Conservation (phyloP, 768 basidiomycete genomes). For the Pleurotus tuber-regium region DNA sequence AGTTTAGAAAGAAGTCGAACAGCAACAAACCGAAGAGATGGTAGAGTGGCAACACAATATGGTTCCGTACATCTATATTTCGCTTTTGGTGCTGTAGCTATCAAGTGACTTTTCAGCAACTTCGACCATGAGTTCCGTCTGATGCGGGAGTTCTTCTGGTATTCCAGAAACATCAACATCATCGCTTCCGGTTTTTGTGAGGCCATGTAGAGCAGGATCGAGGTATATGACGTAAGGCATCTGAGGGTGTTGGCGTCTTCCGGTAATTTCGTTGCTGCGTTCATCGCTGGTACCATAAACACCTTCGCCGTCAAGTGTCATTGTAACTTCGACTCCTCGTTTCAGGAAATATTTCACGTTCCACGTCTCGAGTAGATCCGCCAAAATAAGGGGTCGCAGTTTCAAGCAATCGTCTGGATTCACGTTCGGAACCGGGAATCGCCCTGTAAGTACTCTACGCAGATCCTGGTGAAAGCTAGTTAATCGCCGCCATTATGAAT, state of each 20-base stretch:
- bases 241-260: background rate
- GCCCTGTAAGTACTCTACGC: background rate
- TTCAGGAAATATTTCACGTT: background rate
- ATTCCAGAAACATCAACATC: no score
- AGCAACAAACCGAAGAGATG: no score
- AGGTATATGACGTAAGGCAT: background rate
- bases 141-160: no score
- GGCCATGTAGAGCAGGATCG: background rate
- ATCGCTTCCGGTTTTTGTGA: no score
- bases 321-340: background rate
- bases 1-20: no score
- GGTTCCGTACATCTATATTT: no score
- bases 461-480: background rate
- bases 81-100: no score
- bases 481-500: background rate
- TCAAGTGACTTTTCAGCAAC: no score
- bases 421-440: background rate
- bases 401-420: background rate
- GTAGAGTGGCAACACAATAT: no score
- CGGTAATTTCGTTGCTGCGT: background rate
- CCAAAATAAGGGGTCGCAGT: background rate
- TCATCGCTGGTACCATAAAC: no score
- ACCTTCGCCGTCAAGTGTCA: no score
- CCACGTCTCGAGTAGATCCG: background rate
- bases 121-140: no score